phyloP scores from a whole-genome alignment of 768 basidiomycete species.

The Leccinum variicolor region DNA sequence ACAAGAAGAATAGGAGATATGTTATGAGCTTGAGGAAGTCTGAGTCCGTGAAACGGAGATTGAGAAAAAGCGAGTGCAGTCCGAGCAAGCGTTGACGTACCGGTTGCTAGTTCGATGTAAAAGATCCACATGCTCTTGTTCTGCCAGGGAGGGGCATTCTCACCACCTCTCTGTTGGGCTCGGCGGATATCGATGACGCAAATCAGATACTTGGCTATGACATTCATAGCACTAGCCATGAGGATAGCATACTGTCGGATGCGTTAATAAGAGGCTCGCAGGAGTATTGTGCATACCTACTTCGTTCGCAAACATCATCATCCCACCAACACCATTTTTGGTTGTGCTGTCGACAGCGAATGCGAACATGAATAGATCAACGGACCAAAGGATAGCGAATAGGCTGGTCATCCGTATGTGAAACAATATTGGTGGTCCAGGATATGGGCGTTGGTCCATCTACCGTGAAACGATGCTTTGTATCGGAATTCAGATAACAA shows the following conservation, averaged over 20 bases:
- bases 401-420: constrained; percentile 79
- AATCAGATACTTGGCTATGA: constrained; percentile 78
- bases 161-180: constrained; percentile 73
- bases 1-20: constrained; percentile 89
- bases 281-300: constrained; percentile 39
- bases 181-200: constrained; percentile 79
- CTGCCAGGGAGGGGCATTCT: constrained; percentile 91
- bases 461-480: constrained; percentile 31
- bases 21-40: constrained; percentile 93
- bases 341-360: constrained; percentile 81
- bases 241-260: constrained; percentile 77
- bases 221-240: constrained; percentile 74
- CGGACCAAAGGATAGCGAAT: constrained; percentile 68
- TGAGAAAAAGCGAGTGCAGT: constrained; percentile 2
- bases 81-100: constrained; percentile 41
- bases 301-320: constrained; percentile 95
- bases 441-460: constrained; percentile 97
- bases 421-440: constrained; percentile 78
- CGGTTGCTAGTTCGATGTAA: constrained; percentile 89
- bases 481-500: neutral
- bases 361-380: constrained; percentile 74
- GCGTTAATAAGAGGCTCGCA: constrained; percentile 9
- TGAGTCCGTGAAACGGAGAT: constrained; percentile 30
- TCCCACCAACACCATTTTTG: constrained; percentile 77
- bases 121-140: constrained; percentile 97